phyloP scores from a whole-genome alignment of 352 stramenopile genomes.

The Pythium pectinolyticum region DNA sequence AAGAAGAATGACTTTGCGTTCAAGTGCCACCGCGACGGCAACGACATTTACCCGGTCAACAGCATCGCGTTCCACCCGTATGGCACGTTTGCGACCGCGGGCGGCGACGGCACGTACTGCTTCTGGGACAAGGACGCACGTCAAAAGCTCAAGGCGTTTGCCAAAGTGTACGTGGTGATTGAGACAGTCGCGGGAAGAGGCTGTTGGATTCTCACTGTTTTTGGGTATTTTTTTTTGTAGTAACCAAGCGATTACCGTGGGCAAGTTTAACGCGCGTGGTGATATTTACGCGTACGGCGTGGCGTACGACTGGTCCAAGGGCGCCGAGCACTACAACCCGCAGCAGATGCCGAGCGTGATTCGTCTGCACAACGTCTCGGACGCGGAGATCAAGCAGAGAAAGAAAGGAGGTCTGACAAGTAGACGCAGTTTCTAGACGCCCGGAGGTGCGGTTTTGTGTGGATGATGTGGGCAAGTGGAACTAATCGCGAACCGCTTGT shows the following conservation, averaged over 20 bases:
- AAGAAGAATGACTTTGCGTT: slow-evolving; percentile 90
- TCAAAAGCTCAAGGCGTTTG: slow-evolving; percentile 93
- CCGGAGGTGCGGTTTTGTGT: slow-evolving; percentile 6
- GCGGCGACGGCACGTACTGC: slow-evolving; percentile 94
- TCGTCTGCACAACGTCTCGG: slow-evolving; percentile 89
- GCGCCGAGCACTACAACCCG: slow-evolving; percentile 88
- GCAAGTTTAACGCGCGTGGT: slow-evolving; percentile 92
- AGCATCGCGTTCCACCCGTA: slow-evolving; percentile 90
- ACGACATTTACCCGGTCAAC: slow-evolving; percentile 88
- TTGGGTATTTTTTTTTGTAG: slow-evolving; percentile 30
- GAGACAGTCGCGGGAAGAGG: neutral
- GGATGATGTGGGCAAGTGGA: slow-evolving; percentile 12
- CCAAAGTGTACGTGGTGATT: slow-evolving; percentile 54
- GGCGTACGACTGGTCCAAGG: slow-evolving; percentile 98
- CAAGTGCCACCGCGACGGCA: slow-evolving; percentile 89
- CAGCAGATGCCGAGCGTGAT: slow-evolving; percentile 87
- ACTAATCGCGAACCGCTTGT: slow-evolving; percentile 23
- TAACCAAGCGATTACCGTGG: slow-evolving; percentile 89
- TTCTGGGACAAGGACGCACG: slow-evolving; percentile 99
- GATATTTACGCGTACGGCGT: slow-evolving; percentile 96
- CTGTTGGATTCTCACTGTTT: neutral
- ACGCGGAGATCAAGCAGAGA: slow-evolving; percentile 96
- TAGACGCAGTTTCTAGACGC: slow-evolving; percentile 23
- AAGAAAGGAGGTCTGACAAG: slow-evolving; percentile 76
- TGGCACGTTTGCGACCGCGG: slow-evolving; percentile 96